Evolutionary conservation across 2,329 filamentous ascomycete species (phyloP).

Genomic region (Diaporthe ampelina): DNA sequence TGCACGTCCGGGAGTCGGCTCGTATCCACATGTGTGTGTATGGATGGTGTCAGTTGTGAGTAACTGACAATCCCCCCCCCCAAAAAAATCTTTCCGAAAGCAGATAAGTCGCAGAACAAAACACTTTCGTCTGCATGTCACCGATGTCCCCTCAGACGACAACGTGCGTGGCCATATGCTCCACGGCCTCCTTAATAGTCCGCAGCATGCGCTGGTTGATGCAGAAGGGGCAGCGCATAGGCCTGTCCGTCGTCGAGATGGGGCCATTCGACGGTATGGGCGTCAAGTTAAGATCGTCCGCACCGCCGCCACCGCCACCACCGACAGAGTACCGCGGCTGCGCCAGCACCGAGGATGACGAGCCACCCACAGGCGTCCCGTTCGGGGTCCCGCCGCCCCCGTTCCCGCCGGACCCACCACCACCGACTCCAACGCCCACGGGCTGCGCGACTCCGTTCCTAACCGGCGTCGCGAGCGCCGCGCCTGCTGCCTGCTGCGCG

Average conservation of each 20-base stretch:
- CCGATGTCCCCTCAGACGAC: conserved; percentile 59
- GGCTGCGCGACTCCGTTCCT: conserved; percentile 37
- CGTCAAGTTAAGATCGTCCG: conserved; percentile 64
- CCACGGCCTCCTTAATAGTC: conserved; percentile 72
- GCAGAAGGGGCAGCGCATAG: conserved; percentile 71
- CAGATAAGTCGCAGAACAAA: no score
- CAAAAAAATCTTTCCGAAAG: no score
- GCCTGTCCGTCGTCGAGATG: conserved; percentile 61
- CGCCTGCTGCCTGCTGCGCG: conserved; percentile 42
- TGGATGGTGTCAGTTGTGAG: neutral
- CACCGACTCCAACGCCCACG: conserved; percentile 19
- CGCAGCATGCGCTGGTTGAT: conserved; percentile 73
- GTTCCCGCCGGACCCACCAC: conserved; percentile 46
- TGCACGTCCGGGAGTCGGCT: no score
- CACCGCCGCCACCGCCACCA: conserved; percentile 1
- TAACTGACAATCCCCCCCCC: neutral
- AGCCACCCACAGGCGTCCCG: neutral
- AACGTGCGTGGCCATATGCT: conserved; percentile 74
- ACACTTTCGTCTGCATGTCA: no score
- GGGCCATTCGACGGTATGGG: conserved; percentile 67
- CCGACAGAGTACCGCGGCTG: conserved; percentile 46
- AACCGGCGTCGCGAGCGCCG: conserved; percentile 45
- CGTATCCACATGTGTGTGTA: no score
- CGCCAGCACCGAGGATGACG: conserved; percentile 19
- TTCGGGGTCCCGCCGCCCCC: conserved; percentile 40